Base-by-base conservation (phyloP, 2,329 filamentous ascomycete genomes). In the Penicillium brevicompactum region DNA sequence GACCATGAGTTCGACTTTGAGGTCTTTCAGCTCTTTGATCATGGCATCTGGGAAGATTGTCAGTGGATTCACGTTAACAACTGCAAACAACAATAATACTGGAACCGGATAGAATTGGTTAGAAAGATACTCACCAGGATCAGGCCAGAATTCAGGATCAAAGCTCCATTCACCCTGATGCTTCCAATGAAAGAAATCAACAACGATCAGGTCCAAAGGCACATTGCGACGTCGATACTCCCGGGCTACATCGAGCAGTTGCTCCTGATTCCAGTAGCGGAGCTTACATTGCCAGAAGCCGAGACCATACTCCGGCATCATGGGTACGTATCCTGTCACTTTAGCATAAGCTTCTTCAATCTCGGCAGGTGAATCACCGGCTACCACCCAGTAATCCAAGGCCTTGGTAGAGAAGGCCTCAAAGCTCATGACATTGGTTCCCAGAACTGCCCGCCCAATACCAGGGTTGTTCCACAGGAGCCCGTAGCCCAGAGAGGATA, bases 241-340 rank as follows among this genome's bases (percentile, higher is more conserved):
- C 5, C 85, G 70, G 1, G 85, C 86, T 1, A 88, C 80, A 5
- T 75, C 69, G 0, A 88, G 74, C 0, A 87, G 66, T 65, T 89
- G 84, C 16, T 87, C 84, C 62, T 88, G 86, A 0, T 82, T 87
- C 68, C 84, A 82, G 61, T 88, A 88, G 1, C 85, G 78, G 10
- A 88, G 73, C 69, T 87, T 88, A 69, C 84, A 87, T 66, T 88
- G 86, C 85, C 85, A 88, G 66, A 88, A 88, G 0, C 86, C 86
- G 0, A 88, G 76, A 0, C 85, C 85, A 61, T 87, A 87, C 61
- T 87, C 85, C 1, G 86, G 86, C 85, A 88, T 88, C 80, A 84
- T 84, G 0, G 86, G 86, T 0, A 82, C 83, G 32, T 76, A 80
- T 0, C 86, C 86, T 0, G 85, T 86, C 1, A 77, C 82, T 4